Base-by-base conservation (phyloP, 257 asterid genomes). In the Scutellaria barbata region DNA sequence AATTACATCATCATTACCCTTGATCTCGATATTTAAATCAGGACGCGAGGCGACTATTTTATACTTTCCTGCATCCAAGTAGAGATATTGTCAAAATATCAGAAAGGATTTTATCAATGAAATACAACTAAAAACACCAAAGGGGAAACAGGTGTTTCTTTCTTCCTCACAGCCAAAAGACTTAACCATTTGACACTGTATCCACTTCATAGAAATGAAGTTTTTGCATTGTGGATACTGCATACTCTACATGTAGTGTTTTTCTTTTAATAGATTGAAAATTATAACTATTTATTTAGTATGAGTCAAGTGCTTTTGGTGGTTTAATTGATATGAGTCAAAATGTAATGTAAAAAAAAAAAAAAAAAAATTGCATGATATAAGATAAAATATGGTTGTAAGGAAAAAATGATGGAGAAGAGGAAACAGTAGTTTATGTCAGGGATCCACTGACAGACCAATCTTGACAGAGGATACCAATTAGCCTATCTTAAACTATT, bases 1-100 rank as follows among this genome's bases (percentile, higher is more conserved):
- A 48, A 56, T 46, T 74, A 90, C 98, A 95, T 89, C 98, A 13
- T 85, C 81, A 54, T 95, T 83, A 75, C 96, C 96, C 74, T 85
- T 85, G 80, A 85, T 82, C 85, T 87, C 88, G 68, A 91, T 83
- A 65, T 74, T 78, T 83, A 94, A 79, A 80, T 91, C 97, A 66
- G 65, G 81, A 25, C 84, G 91, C 46, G 96, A 86, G 66, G 98
- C 98, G 65, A 81, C 80, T 63, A 94, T 74, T 73, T 64, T 81
- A 82, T 94, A 94, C 69, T 89, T 88, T 54, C 98, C 97, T 94
- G 81, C 74, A 75, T 51, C 75, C 66, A 75, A 65, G 69, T 45
- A 76, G 68, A 77, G 68, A 58, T 25, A 53, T 47, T 65, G 41
- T 69, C 54, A 78, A 66, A 50, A 70, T 43, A 71, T 52, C 53